A percentile compares a stretch with the other conserved stretches of the same genome.
Evolutionary conservation across 331 rosid genomes (phyloP).

Genomic region (Telfairia occidentalis): DNA sequence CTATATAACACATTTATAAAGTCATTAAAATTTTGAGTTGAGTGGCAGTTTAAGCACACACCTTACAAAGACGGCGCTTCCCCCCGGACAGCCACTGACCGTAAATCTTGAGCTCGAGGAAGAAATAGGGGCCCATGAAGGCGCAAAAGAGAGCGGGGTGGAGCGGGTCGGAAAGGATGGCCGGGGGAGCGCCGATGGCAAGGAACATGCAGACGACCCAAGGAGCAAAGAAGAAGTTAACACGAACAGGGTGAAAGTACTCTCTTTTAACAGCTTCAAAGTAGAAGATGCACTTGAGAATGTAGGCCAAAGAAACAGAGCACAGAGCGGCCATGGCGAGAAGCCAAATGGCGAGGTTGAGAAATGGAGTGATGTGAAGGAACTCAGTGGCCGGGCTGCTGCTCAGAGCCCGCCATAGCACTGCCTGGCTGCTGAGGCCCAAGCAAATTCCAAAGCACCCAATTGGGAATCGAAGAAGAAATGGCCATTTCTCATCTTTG

Average conservation of each 20-base stretch:
- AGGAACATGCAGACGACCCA: conserved; percentile 85
- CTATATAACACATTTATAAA: too few species aligned
- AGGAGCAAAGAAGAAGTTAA: conserved; percentile 85
- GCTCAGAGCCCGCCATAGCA: conserved; percentile 63
- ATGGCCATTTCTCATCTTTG: conserved; percentile 75
- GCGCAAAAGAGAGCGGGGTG: conserved; percentile 62
- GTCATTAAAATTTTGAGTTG: not conserved
- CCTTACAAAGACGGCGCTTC: conserved; percentile 62
- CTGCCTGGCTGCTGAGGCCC: conserved; percentile 76
- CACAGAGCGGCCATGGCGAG: conserved; percentile 33
- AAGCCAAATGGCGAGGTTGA: conserved; percentile 57
- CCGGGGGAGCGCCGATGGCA: conserved; percentile 42
- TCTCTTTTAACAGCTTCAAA: conserved; percentile 82
- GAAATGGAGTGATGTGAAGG: conserved; percentile 40
- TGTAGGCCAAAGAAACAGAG: conserved; percentile 41
- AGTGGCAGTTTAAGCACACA: not conserved
- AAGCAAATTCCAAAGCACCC: conserved; percentile 81
- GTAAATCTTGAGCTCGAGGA: conserved; percentile 70
- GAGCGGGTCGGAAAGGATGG: conserved; percentile 26
- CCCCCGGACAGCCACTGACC: conserved; percentile 93
- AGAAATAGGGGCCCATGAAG: conserved; percentile 63
- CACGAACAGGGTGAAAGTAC: conserved; percentile 61
- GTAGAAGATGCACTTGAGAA: conserved; percentile 72
- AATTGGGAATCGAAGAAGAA: conserved; percentile 73
- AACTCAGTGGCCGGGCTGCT: conserved; percentile 60